Evolutionary conservation across 192 early-diverging fungal genomes (phyloP), one percentile per base, ranked within the genome.

Genomic region (Coemansia sp.): DNA sequence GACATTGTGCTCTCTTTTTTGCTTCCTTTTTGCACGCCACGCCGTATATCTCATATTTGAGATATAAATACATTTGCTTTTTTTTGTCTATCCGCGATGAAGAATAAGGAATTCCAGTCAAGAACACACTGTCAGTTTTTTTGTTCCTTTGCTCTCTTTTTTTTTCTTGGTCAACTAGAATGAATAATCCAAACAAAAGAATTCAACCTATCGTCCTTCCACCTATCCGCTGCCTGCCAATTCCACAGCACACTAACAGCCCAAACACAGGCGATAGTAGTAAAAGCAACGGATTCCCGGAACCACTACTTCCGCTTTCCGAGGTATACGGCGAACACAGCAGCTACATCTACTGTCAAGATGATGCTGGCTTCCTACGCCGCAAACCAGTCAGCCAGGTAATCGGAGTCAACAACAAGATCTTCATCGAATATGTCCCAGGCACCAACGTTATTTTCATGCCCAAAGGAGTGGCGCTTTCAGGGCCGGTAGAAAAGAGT

Each of bases 371-470:
- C 15, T 46, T 46, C 9, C 44, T 73, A 18, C 21, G 56, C 16
- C 67, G 53, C 15, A 34, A 46, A 16, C 76, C 70, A 5, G 53
- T 78, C 16, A 41, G 53, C 16, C 76, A 78, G 24, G 26, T 69
- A 12, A 43, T 53, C 44, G 44, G 57, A 6, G 12, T 58, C 24
- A 63, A 77, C 38, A 67, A 71, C 10, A 68, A 68, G 18, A 51
- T 72, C 2, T 78, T 67, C 12, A 57, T 73, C 10, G 76, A 77
- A 44, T 67, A 77, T 24, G 43, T 69, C 14, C 67, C 76, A 0
- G 71, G 67, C 9, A 51, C 66, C 63, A 78, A 69, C 45, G 58
- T 78, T 0, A 39, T 78, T 4, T 69, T 57, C 16, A 26, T 78
- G 7, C 67, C 67, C 12, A 65, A 62, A 23, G 23, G 45, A 11